Conservation (phyloP, 768 basidiomycete species). For the Amanita pallidorosea region DNA sequence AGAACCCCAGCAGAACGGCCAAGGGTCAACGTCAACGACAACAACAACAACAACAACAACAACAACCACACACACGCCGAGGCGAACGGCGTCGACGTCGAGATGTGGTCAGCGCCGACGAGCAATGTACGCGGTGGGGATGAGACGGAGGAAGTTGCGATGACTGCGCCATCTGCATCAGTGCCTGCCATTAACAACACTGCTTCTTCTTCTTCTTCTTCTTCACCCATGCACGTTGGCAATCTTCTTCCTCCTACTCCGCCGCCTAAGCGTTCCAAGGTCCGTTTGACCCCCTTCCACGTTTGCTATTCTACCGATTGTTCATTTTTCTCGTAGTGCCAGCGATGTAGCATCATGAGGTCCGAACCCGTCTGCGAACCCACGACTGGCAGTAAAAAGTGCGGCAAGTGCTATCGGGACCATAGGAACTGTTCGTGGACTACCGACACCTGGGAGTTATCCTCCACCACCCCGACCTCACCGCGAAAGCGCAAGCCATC, state of each 20-base stretch:
- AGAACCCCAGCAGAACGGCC: neutral
- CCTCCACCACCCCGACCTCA: neutral
- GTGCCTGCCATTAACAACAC: neutral
- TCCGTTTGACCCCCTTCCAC: neutral
- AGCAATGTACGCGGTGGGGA: constrained; percentile 1
- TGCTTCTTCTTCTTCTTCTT: no score
- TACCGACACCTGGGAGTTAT: neutral
- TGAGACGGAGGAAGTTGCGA: neutral
- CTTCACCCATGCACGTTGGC: neutral
- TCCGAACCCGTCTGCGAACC: neutral
- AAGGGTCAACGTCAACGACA: no score
- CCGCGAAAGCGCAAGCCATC: neutral
- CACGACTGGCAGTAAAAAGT: neutral
- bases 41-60: no score
- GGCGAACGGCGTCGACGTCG: neutral
- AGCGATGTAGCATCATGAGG: neutral
- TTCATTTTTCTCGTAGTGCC: neutral
- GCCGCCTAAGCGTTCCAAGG: neutral
- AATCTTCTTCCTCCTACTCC: neutral
- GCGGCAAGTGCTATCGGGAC: neutral
- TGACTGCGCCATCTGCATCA: neutral
- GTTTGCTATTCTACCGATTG: neutral
- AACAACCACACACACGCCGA: no score
- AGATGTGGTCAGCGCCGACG: constrained; percentile 3
- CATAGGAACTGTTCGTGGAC: neutral